Base-by-base conservation (phyloP, 2,329 filamentous ascomycete species). In the Ophiostoma australiae region DNA sequence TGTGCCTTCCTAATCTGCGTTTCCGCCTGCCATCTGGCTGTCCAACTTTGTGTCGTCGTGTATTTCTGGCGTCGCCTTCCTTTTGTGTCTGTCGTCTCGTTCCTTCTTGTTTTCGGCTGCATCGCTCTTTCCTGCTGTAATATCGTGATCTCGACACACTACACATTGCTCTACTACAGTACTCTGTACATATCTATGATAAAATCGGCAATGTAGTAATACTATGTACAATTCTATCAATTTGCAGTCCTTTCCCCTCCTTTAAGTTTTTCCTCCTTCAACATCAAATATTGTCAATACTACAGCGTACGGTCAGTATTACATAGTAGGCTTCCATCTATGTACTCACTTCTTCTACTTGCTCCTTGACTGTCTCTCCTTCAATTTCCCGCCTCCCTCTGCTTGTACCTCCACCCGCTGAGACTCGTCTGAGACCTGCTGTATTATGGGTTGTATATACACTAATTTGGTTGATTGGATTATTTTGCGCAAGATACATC, bases 341-440 rank as follows among this genome's bases (percentile, higher is more conserved):
- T 15, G 39, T 31, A 41, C 15, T 55, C 20, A 55, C 27, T 61
- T 17, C 10, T 55, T 41, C 69, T 27, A 20, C 23, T 35, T 67
- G 23, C 31, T 37, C 37, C 17, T 67, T 58, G n/a, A 37, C 52
- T 13, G 52, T 27, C 8, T 58, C 52, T 58, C 52, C 52, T 58
- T 58, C 52, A 58, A 58, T 58, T 58, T 58, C 52, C 52, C 58
- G 15, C 27, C 27, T 17, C 23, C 2, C 58, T 61, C 13, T 33
- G 27, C 52, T 11, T 11, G 52, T n/a, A 8, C 8, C 52, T 20
- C 20, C 52, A n/a, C 20, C n/a, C 52, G 52, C 52, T 55, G 52
- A 55, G 52, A 55, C 52, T 55, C 23, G 15, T 63, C 23, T 55
- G n/a, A 55, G 52, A 27, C 52, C 52, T 55, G n/a, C 52, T 55